Evolutionary conservation across 2,329 filamentous ascomycete species (phyloP).

Genomic region (Ambrosiella beaveri): DNA sequence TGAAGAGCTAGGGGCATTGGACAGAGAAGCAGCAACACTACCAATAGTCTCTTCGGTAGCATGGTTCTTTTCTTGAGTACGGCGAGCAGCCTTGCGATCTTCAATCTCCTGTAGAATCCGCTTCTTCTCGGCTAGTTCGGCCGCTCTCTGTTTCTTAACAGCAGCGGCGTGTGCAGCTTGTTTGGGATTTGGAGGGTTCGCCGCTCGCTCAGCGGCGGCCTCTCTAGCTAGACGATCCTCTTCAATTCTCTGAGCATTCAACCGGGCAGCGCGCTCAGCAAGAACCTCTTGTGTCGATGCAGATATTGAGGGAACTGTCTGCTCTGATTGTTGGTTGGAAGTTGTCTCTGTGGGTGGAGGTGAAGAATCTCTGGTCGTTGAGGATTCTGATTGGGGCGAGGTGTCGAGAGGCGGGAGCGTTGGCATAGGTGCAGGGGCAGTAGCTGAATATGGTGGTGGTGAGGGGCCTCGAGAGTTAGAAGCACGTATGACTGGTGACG

Average conservation of each 20-base stretch:
- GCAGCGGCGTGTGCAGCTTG: slow-evolving; percentile 32
- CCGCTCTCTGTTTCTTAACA: slow-evolving; percentile 45
- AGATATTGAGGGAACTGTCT: neutral
- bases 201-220: slow-evolving; percentile 15
- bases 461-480: slow-evolving; percentile 12
- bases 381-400: neutral
- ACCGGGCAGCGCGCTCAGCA: slow-evolving; percentile 31
- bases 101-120: slow-evolving; percentile 61
- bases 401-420: neutral
- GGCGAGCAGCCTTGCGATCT: slow-evolving; percentile 55
- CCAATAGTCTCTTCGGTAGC: slow-evolving; percentile 17
- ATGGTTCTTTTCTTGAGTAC: slow-evolving; percentile 26
- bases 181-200: slow-evolving; percentile 18
- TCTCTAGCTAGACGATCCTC: slow-evolving; percentile 4
- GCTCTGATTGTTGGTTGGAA: neutral
- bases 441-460: slow-evolving; percentile 11
- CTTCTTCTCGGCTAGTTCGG: slow-evolving; percentile 39
- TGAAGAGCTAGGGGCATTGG: slow-evolving; percentile 20
- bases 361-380: neutral
- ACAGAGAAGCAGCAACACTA: slow-evolving; percentile 18
- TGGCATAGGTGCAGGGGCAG: neutral
- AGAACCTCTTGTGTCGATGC: slow-evolving; percentile 22
- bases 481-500: slow-evolving; percentile 12
- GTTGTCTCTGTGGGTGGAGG: neutral
- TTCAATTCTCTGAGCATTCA: slow-evolving; percentile 24